phyloP scores from a whole-genome alignment of 225 moss, liverwort and hornwort genomes.

The Pseudisothecium myosuroides region DNA sequence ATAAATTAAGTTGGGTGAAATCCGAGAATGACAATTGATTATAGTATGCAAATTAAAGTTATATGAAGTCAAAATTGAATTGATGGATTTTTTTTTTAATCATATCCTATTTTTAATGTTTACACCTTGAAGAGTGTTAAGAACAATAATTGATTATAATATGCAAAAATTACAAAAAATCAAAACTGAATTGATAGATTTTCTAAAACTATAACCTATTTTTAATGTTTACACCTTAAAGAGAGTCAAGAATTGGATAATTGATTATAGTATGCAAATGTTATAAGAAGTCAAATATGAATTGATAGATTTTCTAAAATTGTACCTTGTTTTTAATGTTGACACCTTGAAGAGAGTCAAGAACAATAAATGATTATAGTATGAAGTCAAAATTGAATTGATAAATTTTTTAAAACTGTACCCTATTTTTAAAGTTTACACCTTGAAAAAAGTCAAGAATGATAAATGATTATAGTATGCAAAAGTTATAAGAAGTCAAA shows the following conservation, averaged over 20 bases:
- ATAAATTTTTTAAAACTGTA: rapidly evolving
- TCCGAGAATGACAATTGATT: no score
- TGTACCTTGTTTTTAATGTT: no score
- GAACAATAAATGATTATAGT: rapidly evolving
- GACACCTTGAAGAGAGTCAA: neutral
- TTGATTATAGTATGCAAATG: neutral
- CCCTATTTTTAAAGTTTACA: neutral
- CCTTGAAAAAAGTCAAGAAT: neutral
- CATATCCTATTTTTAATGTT: neutral
- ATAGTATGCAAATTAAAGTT: neutral
- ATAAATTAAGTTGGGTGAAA: neutral
- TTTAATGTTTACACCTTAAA: neutral
- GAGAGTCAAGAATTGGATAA: rapidly evolving
- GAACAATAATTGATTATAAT: neutral
- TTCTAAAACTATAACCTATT: neutral
- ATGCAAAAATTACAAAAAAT: neutral
- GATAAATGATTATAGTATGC: neutral
- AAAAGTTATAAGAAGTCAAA: neutral
- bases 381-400: neutral
- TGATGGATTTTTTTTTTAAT: neutral
- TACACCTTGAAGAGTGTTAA: neutral
- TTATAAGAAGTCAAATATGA: neutral
- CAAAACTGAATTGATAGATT: neutral
- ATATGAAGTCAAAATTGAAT: neutral
- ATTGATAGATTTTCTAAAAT: neutral